A percentile compares a stretch with the other conserved stretches of the same genome.
Conservation (phyloP, 768 basidiomycete species). For the Collybiopsis luxurians region DNA sequence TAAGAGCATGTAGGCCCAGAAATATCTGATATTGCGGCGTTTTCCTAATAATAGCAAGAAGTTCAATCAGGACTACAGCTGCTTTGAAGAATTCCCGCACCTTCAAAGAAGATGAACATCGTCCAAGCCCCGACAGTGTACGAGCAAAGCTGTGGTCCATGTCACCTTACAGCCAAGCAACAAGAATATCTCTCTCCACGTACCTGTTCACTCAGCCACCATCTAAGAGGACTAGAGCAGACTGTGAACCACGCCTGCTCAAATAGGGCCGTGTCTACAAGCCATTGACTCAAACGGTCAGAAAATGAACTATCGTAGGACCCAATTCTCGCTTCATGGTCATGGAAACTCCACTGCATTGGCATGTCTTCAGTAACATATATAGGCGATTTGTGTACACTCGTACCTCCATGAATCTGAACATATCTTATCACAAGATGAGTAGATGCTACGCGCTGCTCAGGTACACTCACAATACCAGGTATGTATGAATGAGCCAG, state of each 20-base stretch:
- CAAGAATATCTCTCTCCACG: background rate
- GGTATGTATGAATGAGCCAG: constrained; percentile 38
- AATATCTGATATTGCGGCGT: constrained; percentile 38
- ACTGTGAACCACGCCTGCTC: constrained; percentile 53
- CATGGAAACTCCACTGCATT: constrained; percentile 51
- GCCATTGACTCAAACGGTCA: constrained; percentile 48
- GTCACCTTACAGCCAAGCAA: background rate
- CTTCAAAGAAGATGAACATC: constrained; percentile 47
- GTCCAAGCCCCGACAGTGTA: constrained; percentile 61
- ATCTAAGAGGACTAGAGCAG: constrained; percentile 44
- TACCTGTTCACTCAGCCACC: constrained; percentile 69
- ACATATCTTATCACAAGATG: constrained; percentile 35
- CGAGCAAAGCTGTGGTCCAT: constrained; percentile 36
- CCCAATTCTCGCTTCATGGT: constrained; percentile 32
- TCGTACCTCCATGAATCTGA: constrained; percentile 40
- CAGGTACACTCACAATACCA: constrained; percentile 42
- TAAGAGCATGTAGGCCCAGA: constrained; percentile 71
- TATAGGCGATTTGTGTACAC: no score
- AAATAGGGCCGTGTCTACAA: constrained; percentile 52
- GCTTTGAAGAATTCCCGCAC: constrained; percentile 26
- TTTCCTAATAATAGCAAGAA: constrained; percentile 26
- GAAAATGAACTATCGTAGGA: constrained; percentile 6
- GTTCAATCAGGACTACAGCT: background rate
- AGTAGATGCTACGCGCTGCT: background rate
- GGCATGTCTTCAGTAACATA: background rate